Base-by-base conservation (phyloP, 495 filamentous ascomycete genomes). In the Aspergillus taichungensis region DNA sequence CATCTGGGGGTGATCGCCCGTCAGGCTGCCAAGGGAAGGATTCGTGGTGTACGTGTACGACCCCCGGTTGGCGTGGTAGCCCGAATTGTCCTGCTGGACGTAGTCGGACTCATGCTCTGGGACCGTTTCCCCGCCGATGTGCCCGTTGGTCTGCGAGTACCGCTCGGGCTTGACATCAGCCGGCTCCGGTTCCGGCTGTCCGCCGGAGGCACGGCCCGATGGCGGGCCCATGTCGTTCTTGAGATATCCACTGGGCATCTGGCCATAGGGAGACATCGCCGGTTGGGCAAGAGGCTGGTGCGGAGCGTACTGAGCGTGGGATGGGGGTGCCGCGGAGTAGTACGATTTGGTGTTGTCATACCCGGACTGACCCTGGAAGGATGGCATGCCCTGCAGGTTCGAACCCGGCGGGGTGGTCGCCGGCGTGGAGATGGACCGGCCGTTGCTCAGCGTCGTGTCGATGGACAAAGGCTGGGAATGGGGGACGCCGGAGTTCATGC, bases 151-250 rank as follows among this genome's bases (percentile, higher is more conserved):
- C 56, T 75, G 72, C 38, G 73, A 64, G 35, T 77, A 56, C 68
- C 82, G 58, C 77, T 91, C 51, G 71, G 60, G 66, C 62, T 94
- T 91, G n/a, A 73, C 57, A 47, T 94, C 87, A 10, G 66, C 53
- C 36, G 79, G 69, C 39, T 91, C 85, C 9, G 70, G 52, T 41
- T 82, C 79, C 3, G 71, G 47, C 13, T 74, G 78, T 4, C 72
- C 61, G 29, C 70, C 66, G 13, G 74, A 54, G 6, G 75, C 68
- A 37, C 84, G 72, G 40, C 71, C 77, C 6, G 87, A 76, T 3
- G 90, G 90, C 7, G 91, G 90, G 0, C 84, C 89, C 89, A 97
- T 96, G 41, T 95, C 90, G 53, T 68, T 85, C 68, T 91, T 95
- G 50, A 88, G 71, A 55, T 95, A 94, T n/a, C 71, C 67, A 47